These are phyloP conservation scores for Abrus pulchellus DNA, from an alignment of 306 rosid genomes.

Conservation along the genomic window DNA sequence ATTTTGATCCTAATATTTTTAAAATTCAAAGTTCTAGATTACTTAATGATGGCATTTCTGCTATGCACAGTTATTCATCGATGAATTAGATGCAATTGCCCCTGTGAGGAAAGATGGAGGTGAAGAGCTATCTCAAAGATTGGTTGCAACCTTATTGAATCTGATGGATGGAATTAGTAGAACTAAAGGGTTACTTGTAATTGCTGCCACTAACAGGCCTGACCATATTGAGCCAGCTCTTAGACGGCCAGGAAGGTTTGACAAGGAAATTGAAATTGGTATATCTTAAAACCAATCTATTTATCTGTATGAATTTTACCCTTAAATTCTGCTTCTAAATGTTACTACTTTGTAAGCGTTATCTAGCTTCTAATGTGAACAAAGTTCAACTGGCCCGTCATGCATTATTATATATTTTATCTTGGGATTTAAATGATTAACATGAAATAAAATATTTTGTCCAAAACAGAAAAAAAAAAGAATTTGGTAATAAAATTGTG, in stretches of 20 bases:
- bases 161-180: conserved; percentile 87
- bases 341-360: conserved; percentile 19
- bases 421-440: conserved; percentile 22
- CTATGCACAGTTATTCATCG: conserved; percentile 74
- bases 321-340: conserved; percentile 10
- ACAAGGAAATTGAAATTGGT: conserved; percentile 95
- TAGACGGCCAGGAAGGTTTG: conserved; percentile 94
- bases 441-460: conserved; percentile 8
- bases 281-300: background rate
- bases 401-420: too few relatives aligned
- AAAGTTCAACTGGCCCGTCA: background rate
- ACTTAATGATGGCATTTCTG: conserved; percentile 40
- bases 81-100: conserved; percentile 95
- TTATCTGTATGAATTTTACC: background rate
- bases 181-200: conserved; percentile 77
- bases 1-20: conserved; percentile 37
- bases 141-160: conserved; percentile 81
- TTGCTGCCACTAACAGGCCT: conserved; percentile 88
- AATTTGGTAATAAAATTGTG: background rate
- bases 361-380: conserved; percentile 25
- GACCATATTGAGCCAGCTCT: conserved; percentile 94
- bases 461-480: background rate
- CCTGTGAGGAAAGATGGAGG: conserved; percentile 91
- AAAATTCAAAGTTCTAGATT: conserved; percentile 31
- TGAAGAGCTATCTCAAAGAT: conserved; percentile 87